A percentile compares a stretch with the other conserved stretches of the same genome.
phyloP scores from a whole-genome alignment of 345 rosid genomes.

The Euphorbia peplus region DNA sequence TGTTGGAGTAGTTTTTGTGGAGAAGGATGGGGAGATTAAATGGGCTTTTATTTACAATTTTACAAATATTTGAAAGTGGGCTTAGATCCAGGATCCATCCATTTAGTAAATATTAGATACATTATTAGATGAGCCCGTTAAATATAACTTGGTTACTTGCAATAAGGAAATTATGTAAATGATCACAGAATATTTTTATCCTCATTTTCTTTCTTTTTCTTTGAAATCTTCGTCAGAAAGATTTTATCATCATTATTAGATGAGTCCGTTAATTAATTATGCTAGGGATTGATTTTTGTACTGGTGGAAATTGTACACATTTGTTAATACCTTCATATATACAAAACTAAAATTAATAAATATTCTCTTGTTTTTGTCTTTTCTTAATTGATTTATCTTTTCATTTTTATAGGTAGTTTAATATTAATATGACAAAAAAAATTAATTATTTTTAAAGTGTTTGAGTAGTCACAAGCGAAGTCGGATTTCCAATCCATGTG shows the following conservation, averaged over 20 bases:
- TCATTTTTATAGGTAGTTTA: too few species aligned
- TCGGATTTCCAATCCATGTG: too few species aligned
- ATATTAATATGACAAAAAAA: too few species aligned
- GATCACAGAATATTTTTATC: neutral
- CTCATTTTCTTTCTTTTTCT: neutral
- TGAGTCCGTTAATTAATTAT: neutral
- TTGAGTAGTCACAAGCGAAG: too few species aligned
- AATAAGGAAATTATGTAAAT: constrained; percentile 12
- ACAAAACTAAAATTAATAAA: too few species aligned
- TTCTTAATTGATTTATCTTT: too few species aligned
- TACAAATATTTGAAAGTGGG: neutral
- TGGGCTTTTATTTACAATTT: neutral
- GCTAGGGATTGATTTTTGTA: neutral
- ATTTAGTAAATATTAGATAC: neutral
- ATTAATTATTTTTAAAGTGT: too few species aligned
- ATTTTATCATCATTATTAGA: neutral
- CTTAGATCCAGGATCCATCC: neutral
- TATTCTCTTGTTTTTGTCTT: too few species aligned
- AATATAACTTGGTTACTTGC: neutral
- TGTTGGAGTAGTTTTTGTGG: constrained; percentile 5
- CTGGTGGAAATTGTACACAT: neutral
- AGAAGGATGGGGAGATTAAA: neutral
- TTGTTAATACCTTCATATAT: too few species aligned
- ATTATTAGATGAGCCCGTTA: neutral
- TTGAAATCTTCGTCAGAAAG: neutral